Conservation (phyloP, 306 rosid genomes). For the Malus fusca region DNA sequence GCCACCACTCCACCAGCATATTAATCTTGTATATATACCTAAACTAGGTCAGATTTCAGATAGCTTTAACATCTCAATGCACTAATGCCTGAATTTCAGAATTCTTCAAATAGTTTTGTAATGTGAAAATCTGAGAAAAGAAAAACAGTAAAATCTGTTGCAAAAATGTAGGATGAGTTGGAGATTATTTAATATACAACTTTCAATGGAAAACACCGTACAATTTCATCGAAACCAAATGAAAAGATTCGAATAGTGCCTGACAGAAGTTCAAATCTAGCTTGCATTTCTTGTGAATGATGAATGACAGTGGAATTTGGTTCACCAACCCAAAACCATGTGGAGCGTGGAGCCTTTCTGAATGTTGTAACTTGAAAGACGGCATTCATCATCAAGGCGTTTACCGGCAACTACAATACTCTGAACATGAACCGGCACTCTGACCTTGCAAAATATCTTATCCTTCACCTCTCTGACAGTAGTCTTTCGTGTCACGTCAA, state of each 20-base stretch:
- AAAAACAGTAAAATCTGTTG: neutral
- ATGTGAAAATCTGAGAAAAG: neutral
- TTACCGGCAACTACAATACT: conserved; percentile 8
- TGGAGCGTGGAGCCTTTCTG: conserved; percentile 28
- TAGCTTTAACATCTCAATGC: too few relatives aligned
- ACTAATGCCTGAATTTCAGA: too few relatives aligned
- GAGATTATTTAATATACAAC: neutral
- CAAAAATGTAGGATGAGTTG: neutral
- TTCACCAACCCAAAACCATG: conserved; percentile 5
- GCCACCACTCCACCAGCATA: too few relatives aligned
- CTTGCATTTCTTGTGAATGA: neutral
- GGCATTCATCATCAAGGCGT: neutral
- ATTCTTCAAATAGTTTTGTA: neutral
- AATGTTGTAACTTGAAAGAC: conserved; percentile 7
- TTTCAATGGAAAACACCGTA: neutral
- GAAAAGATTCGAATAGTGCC: neutral
- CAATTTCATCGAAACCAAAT: neutral
- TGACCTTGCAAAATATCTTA: neutral
- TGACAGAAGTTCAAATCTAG: neutral
- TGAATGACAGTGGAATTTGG: neutral
- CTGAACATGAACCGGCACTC: neutral
- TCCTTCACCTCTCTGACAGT: conserved; percentile 6
- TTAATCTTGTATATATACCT: too few relatives aligned
- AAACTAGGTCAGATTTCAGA: too few relatives aligned
- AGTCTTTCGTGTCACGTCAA: neutral